phyloP scores from a whole-genome alignment of 2,329 filamentous ascomycete species.

The Colletotrichum echinochloae region DNA sequence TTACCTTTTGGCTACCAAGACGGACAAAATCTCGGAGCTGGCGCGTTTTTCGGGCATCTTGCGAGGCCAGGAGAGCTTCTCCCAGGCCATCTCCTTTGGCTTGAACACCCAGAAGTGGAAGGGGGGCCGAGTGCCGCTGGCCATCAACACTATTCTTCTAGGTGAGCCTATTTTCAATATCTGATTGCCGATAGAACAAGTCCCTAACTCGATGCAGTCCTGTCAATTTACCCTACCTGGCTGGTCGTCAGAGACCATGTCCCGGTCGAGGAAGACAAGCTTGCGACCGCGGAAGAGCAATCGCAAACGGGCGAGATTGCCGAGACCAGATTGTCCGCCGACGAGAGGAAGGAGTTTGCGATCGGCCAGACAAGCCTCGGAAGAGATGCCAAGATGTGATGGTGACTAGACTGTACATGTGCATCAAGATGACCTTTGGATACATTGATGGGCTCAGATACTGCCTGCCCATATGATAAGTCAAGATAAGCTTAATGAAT shows the following conservation, averaged over 20 bases:
- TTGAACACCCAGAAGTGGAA: slow-evolving; percentile 54
- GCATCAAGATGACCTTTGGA: no score
- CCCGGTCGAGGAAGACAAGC: slow-evolving; percentile 44
- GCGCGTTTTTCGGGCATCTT: slow-evolving; percentile 55
- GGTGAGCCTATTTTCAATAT: slow-evolving; percentile 44
- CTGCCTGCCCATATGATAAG: neutral
- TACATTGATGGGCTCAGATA: neutral
- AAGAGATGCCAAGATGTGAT: slow-evolving; percentile 29
- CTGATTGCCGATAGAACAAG: neutral
- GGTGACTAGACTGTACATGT: neutral
- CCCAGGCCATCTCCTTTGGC: slow-evolving; percentile 54
- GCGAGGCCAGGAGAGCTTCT: slow-evolving; percentile 56
- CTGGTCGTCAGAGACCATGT: slow-evolving; percentile 48
- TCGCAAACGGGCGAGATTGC: slow-evolving; percentile 14
- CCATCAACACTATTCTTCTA: slow-evolving; percentile 54
- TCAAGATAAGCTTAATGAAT: neutral
- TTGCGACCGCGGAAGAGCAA: slow-evolving; percentile 10
- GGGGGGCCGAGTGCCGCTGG: slow-evolving; percentile 53
- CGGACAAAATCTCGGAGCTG: slow-evolving; percentile 66
- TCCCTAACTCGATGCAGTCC: slow-evolving; percentile 40
- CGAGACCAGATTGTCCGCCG: slow-evolving; percentile 17
- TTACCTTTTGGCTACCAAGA: slow-evolving; percentile 66
- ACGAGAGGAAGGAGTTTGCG: slow-evolving; percentile 28
- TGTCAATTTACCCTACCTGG: slow-evolving; percentile 48
- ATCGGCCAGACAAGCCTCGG: slow-evolving; percentile 31